Evolutionary conservation across 1,284 basidiomycete genomes (phyloP), one percentile per base, ranked within the genome.

Genomic region (Phlebopus sp.): DNA sequence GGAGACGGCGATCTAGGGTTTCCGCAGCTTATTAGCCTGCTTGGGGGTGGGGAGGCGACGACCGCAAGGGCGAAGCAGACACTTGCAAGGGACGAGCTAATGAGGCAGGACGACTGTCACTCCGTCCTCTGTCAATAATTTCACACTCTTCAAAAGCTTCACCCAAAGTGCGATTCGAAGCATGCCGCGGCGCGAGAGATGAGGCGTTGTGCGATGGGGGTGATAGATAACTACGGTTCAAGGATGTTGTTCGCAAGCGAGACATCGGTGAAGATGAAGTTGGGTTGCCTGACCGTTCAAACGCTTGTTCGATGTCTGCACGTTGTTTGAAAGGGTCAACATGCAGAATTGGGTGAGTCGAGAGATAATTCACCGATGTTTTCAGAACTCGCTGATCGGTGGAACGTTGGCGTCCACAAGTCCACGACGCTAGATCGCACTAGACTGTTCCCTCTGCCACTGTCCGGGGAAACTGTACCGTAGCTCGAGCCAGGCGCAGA

Each of bases 381-480:
- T 21, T 51, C 36, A 34, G 34, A 41, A 19, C 51, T 52, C 18
- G 21, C 40, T 9, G 43, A 42, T 21, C 44, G 50, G 36, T 53
- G 49, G 14, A 53, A 32, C 21, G 31, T 18, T n/a, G 44, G 37
- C n/a, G 51, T 25, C 51, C 51, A 53, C 49, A 47, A 31, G 38
- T 53, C 51, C 14, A 46, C 49, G 25, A 53, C 42, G 36, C 44
- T 46, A 4, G 37, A 29, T 18, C 32, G 44, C 15, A 31, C 23
- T 14, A 39, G 18, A 10, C 39, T 30, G 14, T 21, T 25, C 6
- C n/a, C 27, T 15, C 25, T 21, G 30, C 37, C 31, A 14, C 30
- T 43, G 14, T n/a, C 44, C 2, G 34, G 35, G 11, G 18, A 27
- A 15, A 34, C 34, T 9, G 31, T 18, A 15, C 35, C 41, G 19